These are phyloP conservation scores for Scutellaria barbata DNA, from an alignment of 257 asterid genomes.

Conservation along the genomic window DNA sequence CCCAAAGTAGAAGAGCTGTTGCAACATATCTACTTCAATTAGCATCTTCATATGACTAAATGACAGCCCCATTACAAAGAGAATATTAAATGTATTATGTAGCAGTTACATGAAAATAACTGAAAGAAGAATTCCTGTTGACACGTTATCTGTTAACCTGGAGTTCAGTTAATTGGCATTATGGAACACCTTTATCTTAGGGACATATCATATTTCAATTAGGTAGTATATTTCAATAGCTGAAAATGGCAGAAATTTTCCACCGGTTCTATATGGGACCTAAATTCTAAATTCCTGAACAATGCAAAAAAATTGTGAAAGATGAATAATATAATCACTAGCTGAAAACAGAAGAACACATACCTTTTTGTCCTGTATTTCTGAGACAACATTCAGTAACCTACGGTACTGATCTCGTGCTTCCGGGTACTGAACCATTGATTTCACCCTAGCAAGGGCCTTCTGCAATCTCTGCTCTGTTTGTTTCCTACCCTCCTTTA, in stretches of 20 bases:
- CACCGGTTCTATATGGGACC: constrained; percentile 7
- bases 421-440: constrained; percentile 95
- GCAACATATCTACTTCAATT: constrained; percentile 7
- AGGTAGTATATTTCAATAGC: not conserved
- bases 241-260: not conserved
- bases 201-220: not conserved
- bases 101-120: not conserved
- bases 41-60: not conserved
- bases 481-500: constrained; percentile 87
- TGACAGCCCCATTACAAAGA: not conserved
- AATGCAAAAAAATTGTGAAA: constrained; percentile 1
- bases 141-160: not conserved
- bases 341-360: not conserved
- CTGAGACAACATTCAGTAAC: constrained; percentile 87
- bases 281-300: constrained; percentile 1
- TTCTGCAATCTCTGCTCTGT: constrained; percentile 78
- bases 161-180: not conserved
- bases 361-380: constrained; percentile 84
- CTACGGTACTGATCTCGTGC: constrained; percentile 93
- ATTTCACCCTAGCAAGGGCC: constrained; percentile 87
- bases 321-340: constrained; percentile 23
- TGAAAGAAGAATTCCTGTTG: not conserved
- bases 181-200: not conserved
- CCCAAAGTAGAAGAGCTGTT: constrained; percentile 14
- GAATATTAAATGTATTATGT: not conserved